Evolutionary conservation across 176 grass and related monocot genomes (phyloP).

Genomic region (Phoenix roebelenii): DNA sequence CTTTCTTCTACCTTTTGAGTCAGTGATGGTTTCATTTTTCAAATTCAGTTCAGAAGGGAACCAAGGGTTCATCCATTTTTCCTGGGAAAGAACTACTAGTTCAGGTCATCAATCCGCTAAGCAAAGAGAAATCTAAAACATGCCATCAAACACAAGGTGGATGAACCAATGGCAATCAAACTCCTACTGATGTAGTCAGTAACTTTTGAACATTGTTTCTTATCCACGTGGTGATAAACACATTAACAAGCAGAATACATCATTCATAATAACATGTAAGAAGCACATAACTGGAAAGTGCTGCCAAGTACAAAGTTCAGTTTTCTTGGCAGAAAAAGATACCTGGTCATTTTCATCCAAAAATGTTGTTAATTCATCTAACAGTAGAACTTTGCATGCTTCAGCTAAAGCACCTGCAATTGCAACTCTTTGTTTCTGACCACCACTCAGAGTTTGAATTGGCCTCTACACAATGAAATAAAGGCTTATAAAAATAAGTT

Average conservation of each 20-base stretch:
- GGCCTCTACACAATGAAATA: constrained; percentile 41
- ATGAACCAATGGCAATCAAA: no score
- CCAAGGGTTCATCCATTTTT: neutral
- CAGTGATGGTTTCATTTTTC: neutral
- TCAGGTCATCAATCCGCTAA: neutral
- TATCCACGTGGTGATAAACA: no score
- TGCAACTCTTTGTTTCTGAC: constrained; percentile 96
- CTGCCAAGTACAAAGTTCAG: neutral
- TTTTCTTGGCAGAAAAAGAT: constrained; percentile 8
- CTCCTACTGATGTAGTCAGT: no score
- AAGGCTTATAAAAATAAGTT: neutral
- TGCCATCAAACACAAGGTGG: no score
- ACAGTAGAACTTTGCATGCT: constrained; percentile 67
- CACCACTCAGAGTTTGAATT: constrained; percentile 87
- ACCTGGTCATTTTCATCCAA: constrained; percentile 96
- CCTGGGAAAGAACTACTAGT: neutral
- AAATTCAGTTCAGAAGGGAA: neutral
- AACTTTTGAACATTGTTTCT: no score
- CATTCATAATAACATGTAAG: no score
- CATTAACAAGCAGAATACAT: no score
- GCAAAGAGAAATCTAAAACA: no score
- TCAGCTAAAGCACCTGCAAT: constrained; percentile 94
- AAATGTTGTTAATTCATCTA: constrained; percentile 92
- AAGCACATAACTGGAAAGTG: no score
- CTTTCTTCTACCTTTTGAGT: neutral